Evolutionary conservation across 2,329 filamentous ascomycete species (phyloP).

Genomic region (Xylariaceae sp.): DNA sequence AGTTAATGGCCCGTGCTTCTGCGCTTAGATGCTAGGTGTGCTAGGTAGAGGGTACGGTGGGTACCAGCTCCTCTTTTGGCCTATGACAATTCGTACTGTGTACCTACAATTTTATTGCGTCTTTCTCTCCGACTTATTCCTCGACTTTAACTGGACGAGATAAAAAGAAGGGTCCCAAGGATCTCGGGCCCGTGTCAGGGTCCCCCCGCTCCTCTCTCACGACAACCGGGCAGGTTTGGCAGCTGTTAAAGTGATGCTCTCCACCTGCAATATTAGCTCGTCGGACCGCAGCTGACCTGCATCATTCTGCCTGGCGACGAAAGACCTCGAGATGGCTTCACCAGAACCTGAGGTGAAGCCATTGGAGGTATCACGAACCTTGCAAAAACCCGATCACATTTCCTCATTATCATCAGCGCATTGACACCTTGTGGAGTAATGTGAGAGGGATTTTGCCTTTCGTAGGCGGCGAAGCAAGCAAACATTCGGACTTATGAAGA

Average conservation of each 20-base stretch:
- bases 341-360: slow-evolving; percentile 11
- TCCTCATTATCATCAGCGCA: slow-evolving; percentile 14
- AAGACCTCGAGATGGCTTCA: slow-evolving; percentile 6
- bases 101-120: not conserved
- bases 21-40: no score
- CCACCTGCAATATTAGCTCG: no score
- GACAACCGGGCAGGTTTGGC: not conserved
- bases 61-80: not conserved
- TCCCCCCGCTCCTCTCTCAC: slow-evolving; percentile 9
- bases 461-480: no score
- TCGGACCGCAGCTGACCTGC: slow-evolving; percentile 1
- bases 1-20: slow-evolving; percentile 2
- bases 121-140: not conserved
- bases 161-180: slow-evolving; percentile 10
- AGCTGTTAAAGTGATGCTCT: no score
- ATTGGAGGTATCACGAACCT: slow-evolving; percentile 11
- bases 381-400: slow-evolving; percentile 17
- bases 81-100: slow-evolving; percentile 3
- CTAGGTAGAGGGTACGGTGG: not conserved
- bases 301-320: not conserved
- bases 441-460: no score
- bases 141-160: not conserved
- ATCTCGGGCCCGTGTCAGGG: no score
- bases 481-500: not conserved
- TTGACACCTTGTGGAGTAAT: slow-evolving; percentile 1